These are phyloP conservation scores for Golubevia sp. DNA, from an alignment of 1,284 basidiomycete genomes.

Conservation along the genomic window DNA sequence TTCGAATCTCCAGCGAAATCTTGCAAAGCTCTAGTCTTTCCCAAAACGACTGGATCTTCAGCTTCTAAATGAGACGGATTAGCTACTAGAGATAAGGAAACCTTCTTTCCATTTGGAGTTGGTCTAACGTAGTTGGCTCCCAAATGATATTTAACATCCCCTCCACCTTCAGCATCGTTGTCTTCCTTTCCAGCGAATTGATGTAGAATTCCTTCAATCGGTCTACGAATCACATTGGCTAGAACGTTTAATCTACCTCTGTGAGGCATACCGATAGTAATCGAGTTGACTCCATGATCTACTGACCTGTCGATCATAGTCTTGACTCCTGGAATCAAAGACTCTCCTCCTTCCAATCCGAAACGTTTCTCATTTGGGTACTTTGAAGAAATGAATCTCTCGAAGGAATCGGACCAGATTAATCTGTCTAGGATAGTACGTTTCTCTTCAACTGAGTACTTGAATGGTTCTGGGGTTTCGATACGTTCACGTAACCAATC, in stretches of 20 bases:
- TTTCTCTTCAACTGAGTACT: conserved; percentile 97
- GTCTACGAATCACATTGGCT: conserved; percentile 97
- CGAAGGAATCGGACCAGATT: conserved; percentile 99
- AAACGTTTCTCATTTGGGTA: conserved; percentile 99
- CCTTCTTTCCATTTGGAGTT: conserved; percentile 96
- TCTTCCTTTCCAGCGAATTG: conserved; percentile 76
- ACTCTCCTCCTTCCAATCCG: conserved; percentile 97
- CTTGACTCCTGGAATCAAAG: conserved; percentile 98
- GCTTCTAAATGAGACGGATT: conserved; percentile 98
- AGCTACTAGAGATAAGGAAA: conserved; percentile 93
- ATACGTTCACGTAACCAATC: conserved; percentile 98
- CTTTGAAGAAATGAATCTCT: conserved; percentile 97
- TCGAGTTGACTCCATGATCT: conserved; percentile 90
- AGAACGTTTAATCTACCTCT: conserved; percentile 97
- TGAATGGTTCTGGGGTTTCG: conserved; percentile 96
- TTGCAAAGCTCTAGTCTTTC: conserved; percentile 95
- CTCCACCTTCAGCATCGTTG: conserved; percentile 68
- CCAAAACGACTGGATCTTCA: conserved; percentile 94
- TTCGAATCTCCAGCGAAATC: conserved; percentile 86
- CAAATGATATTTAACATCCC: conserved; percentile 98
- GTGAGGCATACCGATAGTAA: conserved; percentile 99
- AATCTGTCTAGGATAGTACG: conserved; percentile 97
- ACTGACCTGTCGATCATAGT: conserved; percentile 97
- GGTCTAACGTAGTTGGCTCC: conserved; percentile 99
- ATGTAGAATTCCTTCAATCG: conserved; percentile 96